Base-by-base conservation (phyloP, 2,329 filamentous ascomycete species). In the Akanthomyces dipterigenus region DNA sequence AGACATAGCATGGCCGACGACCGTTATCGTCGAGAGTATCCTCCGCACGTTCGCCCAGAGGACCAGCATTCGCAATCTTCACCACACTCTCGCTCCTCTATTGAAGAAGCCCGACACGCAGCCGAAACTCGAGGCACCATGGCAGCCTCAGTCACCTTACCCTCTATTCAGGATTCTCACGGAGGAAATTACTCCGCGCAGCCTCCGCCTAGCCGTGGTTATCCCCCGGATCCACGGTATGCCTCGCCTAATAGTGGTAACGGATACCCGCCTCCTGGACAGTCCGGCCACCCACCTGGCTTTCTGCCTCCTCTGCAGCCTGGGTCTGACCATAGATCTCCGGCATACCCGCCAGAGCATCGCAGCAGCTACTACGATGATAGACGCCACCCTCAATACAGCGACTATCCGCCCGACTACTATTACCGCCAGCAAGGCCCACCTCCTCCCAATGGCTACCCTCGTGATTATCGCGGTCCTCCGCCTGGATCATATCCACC, bases 131-230 rank as follows among this genome's bases (percentile, higher is more conserved):
- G 68, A 66, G 59, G 65, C 65, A 73, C 65, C 65, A 80, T 80
- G 76, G 76, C 78, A 57, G 69, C 75, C 55, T 72, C 75, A 62
- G 75, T 80, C 62, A 80, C 76, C 63, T 71, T 81, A 38, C 80
- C 81, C 1, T 77, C 80, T 20, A 82, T 83, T 58, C 75, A 81
- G 59, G 80, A 82, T 66, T 70, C 76, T 51, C 72, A 76, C 55
- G 67, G 70, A 38, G 66, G 71, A 61, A 64, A 67, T 20, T 77
- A 77, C 60, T 69, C 70, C 11, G 66, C 71, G 48, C 73, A 69
- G 49, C 66, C 65, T 51, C 66, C 71, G 20, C 70, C 72, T 63
- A 70, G 69, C 43, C 72, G 70, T 54, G 71, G 71, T 42, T 75
- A 73, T 56, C 62, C 67, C 22, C 63, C 66, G n/a, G 72, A 75